These are phyloP conservation scores for Sugiyamaella smithiae DNA, from an alignment of 805 yeast genomes.

Conservation along the genomic window DNA sequence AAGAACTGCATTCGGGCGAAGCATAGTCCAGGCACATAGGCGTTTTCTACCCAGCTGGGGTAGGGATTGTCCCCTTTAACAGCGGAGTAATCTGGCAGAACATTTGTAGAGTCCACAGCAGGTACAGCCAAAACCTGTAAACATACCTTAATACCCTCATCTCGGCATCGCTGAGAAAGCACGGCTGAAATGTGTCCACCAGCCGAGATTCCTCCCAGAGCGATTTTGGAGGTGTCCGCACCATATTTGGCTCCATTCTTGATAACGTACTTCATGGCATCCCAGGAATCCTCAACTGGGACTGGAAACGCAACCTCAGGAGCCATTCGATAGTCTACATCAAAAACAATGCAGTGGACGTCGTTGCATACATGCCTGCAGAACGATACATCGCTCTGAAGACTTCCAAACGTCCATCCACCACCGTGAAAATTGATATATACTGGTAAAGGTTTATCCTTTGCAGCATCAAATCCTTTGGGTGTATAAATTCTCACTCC, in stretches of 20 bases:
- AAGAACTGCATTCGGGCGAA: constrained; percentile 9
- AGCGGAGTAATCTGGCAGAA: constrained; percentile 2
- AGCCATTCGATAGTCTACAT: constrained; percentile 47
- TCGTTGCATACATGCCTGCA: constrained; percentile 11
- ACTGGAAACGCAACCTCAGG: constrained; percentile 50
- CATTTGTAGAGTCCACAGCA: constrained; percentile 2
- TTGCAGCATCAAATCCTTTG: not conserved
- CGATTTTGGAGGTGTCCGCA: constrained; percentile 31
- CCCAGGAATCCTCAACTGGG: constrained; percentile 38
- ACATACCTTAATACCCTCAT: constrained; percentile 6
- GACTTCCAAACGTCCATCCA: constrained; percentile 14
- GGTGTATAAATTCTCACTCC: constrained; percentile 8
- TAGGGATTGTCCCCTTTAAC: constrained; percentile 1
- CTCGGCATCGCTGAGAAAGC: constrained; percentile 11
- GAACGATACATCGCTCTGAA: constrained; percentile 4
- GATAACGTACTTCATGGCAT: constrained; percentile 24
- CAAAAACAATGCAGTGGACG: constrained; percentile 31
- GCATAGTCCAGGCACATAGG: constrained; percentile 7
- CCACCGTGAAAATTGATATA: constrained; percentile 14
- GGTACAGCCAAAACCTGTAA: constrained; percentile 11
- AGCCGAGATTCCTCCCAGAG: constrained; percentile 48
- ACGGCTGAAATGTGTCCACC: constrained; percentile 35
- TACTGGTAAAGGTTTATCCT: constrained; percentile 1
- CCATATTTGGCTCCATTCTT: constrained; percentile 15
- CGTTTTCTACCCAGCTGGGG: constrained; percentile 10